Evolutionary conservation across 192 early-diverging fungal genomes (phyloP).

Genomic region (Chytriomyces sp.): DNA sequence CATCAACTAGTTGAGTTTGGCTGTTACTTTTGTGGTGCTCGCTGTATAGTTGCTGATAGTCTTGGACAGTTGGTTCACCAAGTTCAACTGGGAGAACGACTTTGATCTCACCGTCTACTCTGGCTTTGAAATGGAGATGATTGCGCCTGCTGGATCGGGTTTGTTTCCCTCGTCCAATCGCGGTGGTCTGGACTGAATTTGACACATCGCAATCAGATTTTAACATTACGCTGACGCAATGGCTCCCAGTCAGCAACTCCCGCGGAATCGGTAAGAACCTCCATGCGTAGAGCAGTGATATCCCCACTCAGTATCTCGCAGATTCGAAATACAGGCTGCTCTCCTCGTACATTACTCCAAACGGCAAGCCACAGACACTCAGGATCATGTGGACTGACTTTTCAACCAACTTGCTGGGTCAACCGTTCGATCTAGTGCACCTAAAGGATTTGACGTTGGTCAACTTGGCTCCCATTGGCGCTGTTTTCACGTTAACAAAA

Average conservation of each 20-base stretch:
- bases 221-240: constrained; percentile 34
- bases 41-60: neutral
- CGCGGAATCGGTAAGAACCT: constrained; percentile 9
- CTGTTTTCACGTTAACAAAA: constrained; percentile 13
- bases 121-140: constrained; percentile 15
- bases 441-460: constrained; percentile 41
- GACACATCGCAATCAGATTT: neutral
- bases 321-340: constrained; percentile 19
- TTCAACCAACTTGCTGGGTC: constrained; percentile 31
- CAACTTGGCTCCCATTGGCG: constrained; percentile 32
- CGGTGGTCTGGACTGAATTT: too few relatives aligned
- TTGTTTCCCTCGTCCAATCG: too few relatives aligned
- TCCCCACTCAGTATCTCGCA: too few relatives aligned
- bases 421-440: constrained; percentile 31
- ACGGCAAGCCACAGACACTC: constrained; percentile 30
- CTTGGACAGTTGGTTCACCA: constrained; percentile 26
- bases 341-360: constrained; percentile 27
- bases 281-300: too few relatives aligned
- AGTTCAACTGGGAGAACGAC: constrained; percentile 35
- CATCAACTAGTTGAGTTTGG: constrained; percentile 17
- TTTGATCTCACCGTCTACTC: constrained; percentile 28
- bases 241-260: neutral
- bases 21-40: neutral
- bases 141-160: constrained; percentile 6
- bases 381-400: constrained; percentile 19